phyloP scores from a whole-genome alignment of 208 protist genomes.

The Leishmania turanica region DNA sequence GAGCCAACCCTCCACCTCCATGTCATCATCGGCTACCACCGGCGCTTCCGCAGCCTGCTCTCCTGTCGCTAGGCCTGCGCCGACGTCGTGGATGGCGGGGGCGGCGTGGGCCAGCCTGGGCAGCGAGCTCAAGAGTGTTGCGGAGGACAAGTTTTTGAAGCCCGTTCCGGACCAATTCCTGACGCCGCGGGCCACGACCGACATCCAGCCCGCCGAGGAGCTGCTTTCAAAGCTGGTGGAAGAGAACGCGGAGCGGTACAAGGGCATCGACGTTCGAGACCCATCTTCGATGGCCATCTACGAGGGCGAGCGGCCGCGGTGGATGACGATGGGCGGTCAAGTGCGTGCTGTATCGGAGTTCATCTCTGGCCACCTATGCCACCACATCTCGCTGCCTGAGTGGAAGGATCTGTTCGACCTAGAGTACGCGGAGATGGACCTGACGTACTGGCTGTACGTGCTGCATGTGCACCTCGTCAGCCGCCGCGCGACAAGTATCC shows the following conservation, averaged over 20 bases:
- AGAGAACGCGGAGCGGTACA: constrained; percentile 76
- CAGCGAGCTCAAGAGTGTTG: constrained; percentile 74
- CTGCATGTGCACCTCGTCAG: constrained; percentile 87
- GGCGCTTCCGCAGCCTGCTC: neutral
- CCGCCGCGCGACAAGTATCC: constrained; percentile 81
- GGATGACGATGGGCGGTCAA: constrained; percentile 85
- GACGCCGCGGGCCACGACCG: constrained; percentile 77
- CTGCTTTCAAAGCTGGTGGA: constrained; percentile 62
- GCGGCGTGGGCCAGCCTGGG: constrained; percentile 85
- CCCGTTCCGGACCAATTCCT: constrained; percentile 68
- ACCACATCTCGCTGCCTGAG: constrained; percentile 85
- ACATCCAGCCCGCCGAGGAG: constrained; percentile 67
- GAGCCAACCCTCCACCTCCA: neutral
- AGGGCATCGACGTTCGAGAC: constrained; percentile 82
- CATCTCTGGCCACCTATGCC: constrained; percentile 87
- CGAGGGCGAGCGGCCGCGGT: constrained; percentile 76
- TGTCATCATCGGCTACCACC: neutral
- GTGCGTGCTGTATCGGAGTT: constrained; percentile 88
- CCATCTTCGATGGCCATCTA: constrained; percentile 83
- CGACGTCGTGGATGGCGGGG: constrained; percentile 74
- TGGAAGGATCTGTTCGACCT: constrained; percentile 88
- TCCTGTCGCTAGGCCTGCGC: constrained; percentile 5
- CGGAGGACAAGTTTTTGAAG: constrained; percentile 78
- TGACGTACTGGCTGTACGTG: constrained; percentile 91
- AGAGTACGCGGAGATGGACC: constrained; percentile 89